Evolutionary conservation across 140 eudicot species (phyloP), one percentile per base, ranked within the genome.

Genomic region (Ambrosia hybrid): DNA sequence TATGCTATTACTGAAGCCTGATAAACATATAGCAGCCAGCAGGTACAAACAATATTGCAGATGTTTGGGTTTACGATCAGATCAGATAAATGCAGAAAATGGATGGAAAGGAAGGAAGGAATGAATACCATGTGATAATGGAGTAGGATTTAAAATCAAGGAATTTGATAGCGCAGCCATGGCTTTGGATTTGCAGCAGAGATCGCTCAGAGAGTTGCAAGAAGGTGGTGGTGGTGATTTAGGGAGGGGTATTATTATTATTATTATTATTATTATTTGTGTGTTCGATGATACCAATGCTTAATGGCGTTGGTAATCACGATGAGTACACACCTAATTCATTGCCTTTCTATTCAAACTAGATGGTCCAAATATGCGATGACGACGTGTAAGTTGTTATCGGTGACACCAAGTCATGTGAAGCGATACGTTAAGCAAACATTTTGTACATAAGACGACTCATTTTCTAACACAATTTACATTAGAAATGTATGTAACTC

Each of bases 261-360:
- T 21, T 21, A 21, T 21, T 21, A 21, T 21, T 68, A 53, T 61
- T 69, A 2, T 60, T 38, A 6, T 70, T 12, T 70, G 26, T 43
- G 12, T 63, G 70, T 43, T 78, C 82, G 82, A 78, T 78, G 56
- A 65, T 43, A 72, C 36, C 82, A 36, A 78, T 56, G 78, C 37
- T 70, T 37, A 76, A 62, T 33, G 6, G 57, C 74, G 48, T 61
- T 70, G 81, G 65, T 77, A 70, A 71, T 38, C 14, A 77, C 56
- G 67, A 62, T 49, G 38, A 3, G 26, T 21, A 0, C 63, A 16
- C 14, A 17, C 7, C 45, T 8, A 10, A 30, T 26, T 30, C 65
- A 30, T 30, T 30, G 34, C 2, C 34, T 30, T 30, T 30, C 34
- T 30, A 30, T 30, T 30, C 34, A 30, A 30, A 30, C 34, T 30